Base-by-base conservation (phyloP, 768 basidiomycete species). In the Boletus rubroflammeus region DNA sequence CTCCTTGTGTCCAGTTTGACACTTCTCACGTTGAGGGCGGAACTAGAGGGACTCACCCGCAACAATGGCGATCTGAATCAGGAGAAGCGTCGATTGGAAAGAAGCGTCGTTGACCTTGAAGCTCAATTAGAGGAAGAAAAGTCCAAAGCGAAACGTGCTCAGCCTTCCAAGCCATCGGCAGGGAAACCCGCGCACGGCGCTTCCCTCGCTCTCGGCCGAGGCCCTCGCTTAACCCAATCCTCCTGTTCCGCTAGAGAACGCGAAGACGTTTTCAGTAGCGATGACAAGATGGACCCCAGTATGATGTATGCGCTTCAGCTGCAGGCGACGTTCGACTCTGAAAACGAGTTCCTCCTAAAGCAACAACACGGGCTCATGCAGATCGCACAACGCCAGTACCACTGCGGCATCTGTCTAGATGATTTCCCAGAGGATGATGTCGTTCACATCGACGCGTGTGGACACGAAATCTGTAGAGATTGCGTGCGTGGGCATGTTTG, bases 331-430 rank as follows among this genome's bases (percentile, higher is more conserved):
- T 78, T 72, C 49, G 75, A 80, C 43, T 66, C 67, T 11, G 81
- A 82, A 65, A 62, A 79, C 49, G 45, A 55, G 0, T 55, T 55
- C 2, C 67, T 81, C 28, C 48, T 63, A 5, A 57, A 48, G 3
- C 74, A 82, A 55, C 59, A 61, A 23, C 47, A 57, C 4, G 61
- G 62, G 1, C 72, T 79, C 5, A 47, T 61, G 25, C 63, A 43
- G 11, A 51, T 53, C 5, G 62, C 61, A 3, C 79, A 76, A 47
- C 67, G 62, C 10, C 67, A 57, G 25, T 83, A 82, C 57, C 68
- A 76, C 36, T 88, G 85, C 56, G 74, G 75, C 9, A 64, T 86
- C 39, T 88, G 85, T 65, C 64, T 80, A 45, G 85, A 87, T 9
- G 63, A 73, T 23, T 69, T 71, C 44, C 72, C 76, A 0, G 73